Conservation (phyloP, 345 rosid genomes). For the Citrus hindsii region DNA sequence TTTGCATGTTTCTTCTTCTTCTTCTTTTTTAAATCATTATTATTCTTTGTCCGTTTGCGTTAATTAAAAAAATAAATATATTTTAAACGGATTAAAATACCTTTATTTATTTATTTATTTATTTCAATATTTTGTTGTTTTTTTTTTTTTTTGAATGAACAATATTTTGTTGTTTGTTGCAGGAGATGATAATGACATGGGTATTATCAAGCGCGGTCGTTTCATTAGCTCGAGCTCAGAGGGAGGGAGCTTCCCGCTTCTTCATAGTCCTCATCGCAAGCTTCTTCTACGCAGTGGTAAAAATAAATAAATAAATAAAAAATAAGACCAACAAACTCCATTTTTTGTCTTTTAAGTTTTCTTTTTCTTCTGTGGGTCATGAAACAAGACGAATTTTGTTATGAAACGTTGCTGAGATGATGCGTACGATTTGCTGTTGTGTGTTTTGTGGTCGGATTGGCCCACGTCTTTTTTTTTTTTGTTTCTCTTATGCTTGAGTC, state of each 20-base stretch:
- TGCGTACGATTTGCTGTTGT: slow-evolving; percentile 24
- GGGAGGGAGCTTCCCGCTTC: slow-evolving; percentile 5
- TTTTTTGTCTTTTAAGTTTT: not conserved
- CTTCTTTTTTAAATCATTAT: not conserved
- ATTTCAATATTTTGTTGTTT: not conserved
- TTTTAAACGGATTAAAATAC: too few relatives aligned
- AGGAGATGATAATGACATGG: slow-evolving; percentile 1
- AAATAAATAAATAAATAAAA: too few relatives aligned
- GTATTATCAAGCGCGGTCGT: not conserved
- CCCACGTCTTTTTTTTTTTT: slow-evolving; percentile 25
- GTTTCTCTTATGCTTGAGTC: slow-evolving; percentile 10
- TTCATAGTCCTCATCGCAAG: slow-evolving; percentile 43
- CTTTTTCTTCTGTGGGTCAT: not conserved
- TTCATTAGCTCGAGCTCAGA: not conserved
- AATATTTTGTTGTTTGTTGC: not conserved
- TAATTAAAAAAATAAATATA: not conserved
- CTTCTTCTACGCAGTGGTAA: slow-evolving; percentile 50
- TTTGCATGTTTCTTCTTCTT: not conserved
- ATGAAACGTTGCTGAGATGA: not conserved
- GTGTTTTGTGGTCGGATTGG: slow-evolving; percentile 25
- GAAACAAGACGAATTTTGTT: slow-evolving; percentile 4
- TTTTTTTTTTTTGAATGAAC: too few relatives aligned
- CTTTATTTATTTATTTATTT: too few relatives aligned
- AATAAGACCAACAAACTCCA: not conserved
- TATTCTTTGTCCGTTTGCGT: slow-evolving; percentile 7